Percentiles rank a stretch among this genome's conserved stretches.
These are phyloP conservation scores for Eimeria mitis DNA, from an alignment of 169 alveolate genomes.

Conservation along the genomic window DNA sequence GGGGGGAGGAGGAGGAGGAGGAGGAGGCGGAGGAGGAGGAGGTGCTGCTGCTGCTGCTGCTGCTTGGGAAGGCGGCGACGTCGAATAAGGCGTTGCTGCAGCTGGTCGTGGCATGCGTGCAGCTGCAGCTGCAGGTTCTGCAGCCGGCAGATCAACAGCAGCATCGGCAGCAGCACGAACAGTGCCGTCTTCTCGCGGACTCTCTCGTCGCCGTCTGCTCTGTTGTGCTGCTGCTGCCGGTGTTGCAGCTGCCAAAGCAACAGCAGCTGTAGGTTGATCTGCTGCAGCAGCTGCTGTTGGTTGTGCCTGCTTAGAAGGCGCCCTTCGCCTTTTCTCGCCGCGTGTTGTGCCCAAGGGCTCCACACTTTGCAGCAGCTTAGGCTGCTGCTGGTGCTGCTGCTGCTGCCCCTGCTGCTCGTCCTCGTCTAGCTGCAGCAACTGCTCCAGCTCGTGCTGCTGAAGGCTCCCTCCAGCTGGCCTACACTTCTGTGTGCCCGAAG, in stretches of 20 bases:
- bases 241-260: background rate
- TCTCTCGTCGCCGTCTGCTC: constrained; percentile 30
- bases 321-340: constrained; percentile 21
- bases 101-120: constrained; percentile 2
- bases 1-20: constrained; percentile 1
- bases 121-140: background rate
- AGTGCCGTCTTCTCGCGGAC: constrained; percentile 11
- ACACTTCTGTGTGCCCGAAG: background rate
- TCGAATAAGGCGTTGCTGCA: background rate
- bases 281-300: background rate
- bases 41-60: constrained; percentile 31
- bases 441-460: constrained; percentile 41
- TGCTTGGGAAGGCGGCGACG: constrained; percentile 5
- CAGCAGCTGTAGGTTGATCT: background rate
- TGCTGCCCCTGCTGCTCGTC: constrained; percentile 6
- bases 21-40: constrained; percentile 12
- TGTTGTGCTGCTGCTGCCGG: constrained; percentile 31
- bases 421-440: constrained; percentile 2
- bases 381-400: constrained; percentile 15
- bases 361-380: background rate
- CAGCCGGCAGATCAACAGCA: background rate
- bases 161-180: background rate
- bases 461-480: background rate
- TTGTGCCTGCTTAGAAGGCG: background rate
- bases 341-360: background rate